A percentile compares a stretch with the other conserved stretches of the same genome.
These are phyloP conservation scores for Benincasa hispida DNA, from an alignment of 306 rosid species.

Conservation along the genomic window DNA sequence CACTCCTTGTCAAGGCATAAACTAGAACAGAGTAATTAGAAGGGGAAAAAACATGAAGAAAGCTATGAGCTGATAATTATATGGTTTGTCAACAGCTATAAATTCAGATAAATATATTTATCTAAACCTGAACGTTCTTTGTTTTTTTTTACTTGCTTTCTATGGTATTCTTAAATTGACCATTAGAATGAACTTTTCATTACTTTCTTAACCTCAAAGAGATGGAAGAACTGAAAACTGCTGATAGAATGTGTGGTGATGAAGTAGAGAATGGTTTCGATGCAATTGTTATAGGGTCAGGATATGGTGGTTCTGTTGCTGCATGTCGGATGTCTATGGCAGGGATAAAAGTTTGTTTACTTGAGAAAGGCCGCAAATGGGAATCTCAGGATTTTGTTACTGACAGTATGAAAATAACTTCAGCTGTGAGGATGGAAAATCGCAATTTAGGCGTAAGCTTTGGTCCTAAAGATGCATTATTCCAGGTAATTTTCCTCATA, in stretches of 20 bases:
- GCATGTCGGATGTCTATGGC: conserved; percentile 26
- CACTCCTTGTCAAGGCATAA: background rate
- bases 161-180: background rate
- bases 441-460: conserved; percentile 17
- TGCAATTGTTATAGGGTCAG: conserved; percentile 26
- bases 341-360: conserved; percentile 16
- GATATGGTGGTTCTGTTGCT: conserved; percentile 25
- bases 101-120: background rate
- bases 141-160: background rate
- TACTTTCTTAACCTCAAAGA: background rate
- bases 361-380: conserved; percentile 22
- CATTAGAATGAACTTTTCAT: background rate
- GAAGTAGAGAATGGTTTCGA: conserved; percentile 14
- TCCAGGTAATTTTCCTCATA: conserved; percentile 16
- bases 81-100: background rate
- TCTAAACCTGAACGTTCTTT: background rate
- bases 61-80: background rate
- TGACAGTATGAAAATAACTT: conserved; percentile 13
- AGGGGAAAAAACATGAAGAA: background rate
- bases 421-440: conserved; percentile 16
- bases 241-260: conserved; percentile 1
- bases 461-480: conserved; percentile 27
- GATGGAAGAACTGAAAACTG: conserved; percentile 1
- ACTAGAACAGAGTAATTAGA: background rate
- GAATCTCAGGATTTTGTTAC: conserved; percentile 27